Conservation (phyloP, 306 rosid species). For the Abrus pulchellus region DNA sequence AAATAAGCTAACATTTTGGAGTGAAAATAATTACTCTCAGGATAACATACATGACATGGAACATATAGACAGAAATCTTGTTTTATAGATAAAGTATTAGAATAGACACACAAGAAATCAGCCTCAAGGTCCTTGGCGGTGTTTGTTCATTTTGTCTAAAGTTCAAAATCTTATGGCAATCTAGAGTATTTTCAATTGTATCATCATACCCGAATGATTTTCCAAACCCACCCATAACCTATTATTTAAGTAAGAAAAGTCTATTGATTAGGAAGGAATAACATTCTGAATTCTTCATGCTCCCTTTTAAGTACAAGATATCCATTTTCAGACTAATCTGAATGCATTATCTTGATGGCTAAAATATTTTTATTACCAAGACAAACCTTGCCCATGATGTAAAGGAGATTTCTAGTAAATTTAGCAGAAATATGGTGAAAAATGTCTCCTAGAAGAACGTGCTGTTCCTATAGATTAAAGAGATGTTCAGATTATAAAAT, state of each 20-base stretch:
- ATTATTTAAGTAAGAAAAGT: not conserved
- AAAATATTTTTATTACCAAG: not conserved
- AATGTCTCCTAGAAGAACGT: not conserved
- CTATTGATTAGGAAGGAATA: not conserved
- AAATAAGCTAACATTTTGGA: not conserved
- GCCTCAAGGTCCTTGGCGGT: not conserved
- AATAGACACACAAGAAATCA: not conserved
- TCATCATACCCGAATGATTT: not conserved
- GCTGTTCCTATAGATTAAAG: not conserved
- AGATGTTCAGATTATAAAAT: not conserved
- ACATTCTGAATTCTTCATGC: not conserved
- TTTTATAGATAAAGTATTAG: not conserved
- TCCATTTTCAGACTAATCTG: not conserved
- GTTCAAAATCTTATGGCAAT: conserved; percentile 13
- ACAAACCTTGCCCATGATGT: not conserved
- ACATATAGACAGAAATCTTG: not conserved
- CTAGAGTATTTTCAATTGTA: not conserved
- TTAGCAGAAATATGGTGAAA: conserved; percentile 3
- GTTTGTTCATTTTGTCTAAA: not conserved
- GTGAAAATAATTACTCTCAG: not conserved
- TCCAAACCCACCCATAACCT: not conserved
- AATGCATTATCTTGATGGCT: conserved; percentile 5
- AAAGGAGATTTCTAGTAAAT: conserved; percentile 11
- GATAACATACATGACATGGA: not conserved
- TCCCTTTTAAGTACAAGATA: not conserved